These are phyloP conservation scores for Xylariaceae sp. DNA, from an alignment of 2,329 filamentous ascomycete species.

Conservation along the genomic window DNA sequence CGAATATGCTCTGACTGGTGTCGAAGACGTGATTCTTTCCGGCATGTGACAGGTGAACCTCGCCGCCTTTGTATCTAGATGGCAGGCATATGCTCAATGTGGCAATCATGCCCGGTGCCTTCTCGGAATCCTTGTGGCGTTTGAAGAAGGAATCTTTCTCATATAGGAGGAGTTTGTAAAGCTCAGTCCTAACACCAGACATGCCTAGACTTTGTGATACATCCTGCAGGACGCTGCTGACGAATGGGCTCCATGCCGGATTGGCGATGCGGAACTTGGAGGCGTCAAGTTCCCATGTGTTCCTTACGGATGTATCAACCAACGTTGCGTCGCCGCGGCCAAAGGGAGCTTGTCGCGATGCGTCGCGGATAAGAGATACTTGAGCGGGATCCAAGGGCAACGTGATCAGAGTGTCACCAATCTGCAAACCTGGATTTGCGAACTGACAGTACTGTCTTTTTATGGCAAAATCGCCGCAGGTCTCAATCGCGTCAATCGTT, in stretches of 20 bases:
- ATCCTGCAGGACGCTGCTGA: conserved; percentile 34
- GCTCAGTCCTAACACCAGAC: conserved; percentile 37
- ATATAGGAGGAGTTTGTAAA: conserved; percentile 53
- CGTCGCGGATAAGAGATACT: conserved; percentile 33
- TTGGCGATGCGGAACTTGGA: conserved; percentile 45
- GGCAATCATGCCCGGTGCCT: conserved; percentile 52
- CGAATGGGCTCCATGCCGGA: conserved; percentile 42
- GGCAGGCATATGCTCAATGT: conserved; percentile 54
- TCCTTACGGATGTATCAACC: conserved; percentile 46
- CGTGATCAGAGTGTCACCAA: conserved; percentile 32
- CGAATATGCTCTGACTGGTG: conserved; percentile 34
- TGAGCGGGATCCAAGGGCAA: conserved; percentile 37
- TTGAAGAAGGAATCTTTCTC: conserved; percentile 55
- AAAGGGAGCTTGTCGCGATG: conserved; percentile 42
- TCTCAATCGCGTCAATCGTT: conserved; percentile 26
- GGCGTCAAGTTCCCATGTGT: conserved; percentile 47
- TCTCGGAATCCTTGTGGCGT: conserved; percentile 52
- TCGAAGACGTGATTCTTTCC: conserved; percentile 39
- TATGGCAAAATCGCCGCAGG: conserved; percentile 25
- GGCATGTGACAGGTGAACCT: conserved; percentile 46
- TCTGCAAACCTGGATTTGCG: conserved; percentile 37
- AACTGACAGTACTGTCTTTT: conserved; percentile 19
- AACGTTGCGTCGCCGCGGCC: conserved; percentile 46
- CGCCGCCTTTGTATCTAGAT: conserved; percentile 51
- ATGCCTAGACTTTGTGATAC: conserved; percentile 40